Base-by-base conservation (phyloP, 106 monocot genomes). In the Gastrodia elata region DNA sequence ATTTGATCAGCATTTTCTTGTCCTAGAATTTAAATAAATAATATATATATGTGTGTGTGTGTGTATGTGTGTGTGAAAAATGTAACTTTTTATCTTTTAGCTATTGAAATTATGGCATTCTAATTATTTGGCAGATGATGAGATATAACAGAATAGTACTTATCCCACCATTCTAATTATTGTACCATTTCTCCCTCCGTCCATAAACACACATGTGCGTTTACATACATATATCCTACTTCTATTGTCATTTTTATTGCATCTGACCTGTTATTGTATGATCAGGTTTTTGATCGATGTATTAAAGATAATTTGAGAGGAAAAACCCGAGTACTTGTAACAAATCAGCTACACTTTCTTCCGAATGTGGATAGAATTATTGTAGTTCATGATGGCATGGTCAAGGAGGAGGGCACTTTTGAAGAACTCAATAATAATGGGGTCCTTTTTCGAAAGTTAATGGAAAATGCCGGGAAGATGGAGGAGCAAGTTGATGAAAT, bases 381-480 rank as follows among this genome's bases (percentile, higher is more conserved):
- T 68, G 59, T 98, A 38, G 87, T 98, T 76, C 98, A 98, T 89
- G 98, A 91, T 48, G 98, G 98, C 58, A 74, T 87, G 72, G 77
- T 98, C 16, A 98, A 93, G 83, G 98, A 98, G 75, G 84, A 87
- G 81, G 98, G 98, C 42, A 98, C 98, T 5, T 98, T 83, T 84
- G 98, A 98, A 71, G 86, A 93, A 77, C 85, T 98, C 59, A 93
- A 56, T 77, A 73, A 30, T 30, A 80, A 74, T 78, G 98, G 98
- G 30, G 56, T 77, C 2, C 75, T 93, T 30, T 98, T 98, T 71
- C 88, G 91, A 76, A 93, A 98, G 33, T 79, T 98, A 57, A 98
- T 98, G 98, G 98, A 98, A 83, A 98, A 91, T 98, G 98, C 98
- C 75, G 98, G 98, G 40, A 98, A 91, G 82, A 87, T 93, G 88